Percentiles rank a stretch among this genome's conserved stretches.
phyloP scores from a whole-genome alignment of 257 asterid species.

The Rhazya stricta region DNA sequence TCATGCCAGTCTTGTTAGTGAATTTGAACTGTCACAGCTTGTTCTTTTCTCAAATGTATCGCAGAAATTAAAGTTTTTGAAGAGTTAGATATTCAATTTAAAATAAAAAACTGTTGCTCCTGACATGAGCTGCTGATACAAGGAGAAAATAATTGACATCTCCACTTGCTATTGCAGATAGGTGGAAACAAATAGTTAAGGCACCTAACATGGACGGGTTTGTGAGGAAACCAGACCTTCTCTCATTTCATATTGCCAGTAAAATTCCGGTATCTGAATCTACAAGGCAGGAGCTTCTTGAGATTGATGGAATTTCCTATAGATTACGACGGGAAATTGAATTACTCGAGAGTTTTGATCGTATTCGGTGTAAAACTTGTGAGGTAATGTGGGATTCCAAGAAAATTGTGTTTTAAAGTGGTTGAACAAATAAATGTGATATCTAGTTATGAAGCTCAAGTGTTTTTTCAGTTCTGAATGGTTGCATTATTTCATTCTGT shows the following conservation, averaged over 20 bases:
- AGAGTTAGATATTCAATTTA: not conserved
- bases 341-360: slow-evolving; percentile 83
- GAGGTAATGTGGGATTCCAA: slow-evolving; percentile 41
- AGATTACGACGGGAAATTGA: slow-evolving; percentile 87
- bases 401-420: not conserved
- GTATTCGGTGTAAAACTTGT: slow-evolving; percentile 71
- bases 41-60: not conserved
- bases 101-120: not conserved
- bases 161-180: slow-evolving; percentile 44
- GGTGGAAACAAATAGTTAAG: slow-evolving; percentile 84
- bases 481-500: slow-evolving; percentile 14
- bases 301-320: slow-evolving; percentile 90
- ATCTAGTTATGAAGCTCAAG: not conserved
- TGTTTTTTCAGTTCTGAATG: slow-evolving; percentile 8
- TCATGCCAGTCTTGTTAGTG: not conserved
- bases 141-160: not conserved
- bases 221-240: slow-evolving; percentile 79
- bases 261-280: slow-evolving; percentile 89
- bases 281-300: slow-evolving; percentile 90
- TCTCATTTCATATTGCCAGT: slow-evolving; percentile 92
- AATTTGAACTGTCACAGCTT: not conserved
- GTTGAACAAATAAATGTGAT: not conserved
- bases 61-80: not conserved
- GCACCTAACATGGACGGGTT: slow-evolving; percentile 74
- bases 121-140: not conserved